Evolutionary conservation across 306 rosid species (phyloP).

Genomic region (Malus domestica): ASM211411v1 NC_041802.1:10990501-10991000

Average conservation of each 20-base stretch:
- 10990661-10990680: constrained; percentile 50
- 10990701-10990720: not conserved
- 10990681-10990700: constrained; percentile 17
- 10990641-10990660: constrained; percentile 99
- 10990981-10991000: not conserved
- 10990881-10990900: constrained; percentile 67
- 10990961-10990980: no score
- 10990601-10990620: constrained; percentile 93
- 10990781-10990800: constrained; percentile 94
- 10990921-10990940: constrained; percentile 21
- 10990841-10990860: constrained; percentile 91
- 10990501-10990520: not conserved
- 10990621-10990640: constrained; percentile 95
- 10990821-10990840: constrained; percentile 88
- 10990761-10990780: constrained; percentile 56
- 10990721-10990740: not conserved
- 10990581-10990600: constrained; percentile 97
- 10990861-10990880: constrained; percentile 63
- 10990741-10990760: not conserved
- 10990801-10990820: constrained; percentile 94
- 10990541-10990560: not conserved
- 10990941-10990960: not conserved
- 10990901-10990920: constrained; percentile 84
- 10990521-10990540: not conserved
- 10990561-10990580: constrained; percentile 66